Conservation (phyloP, 352 stramenopile genomes). For the Pythium sukuiense region DNA sequence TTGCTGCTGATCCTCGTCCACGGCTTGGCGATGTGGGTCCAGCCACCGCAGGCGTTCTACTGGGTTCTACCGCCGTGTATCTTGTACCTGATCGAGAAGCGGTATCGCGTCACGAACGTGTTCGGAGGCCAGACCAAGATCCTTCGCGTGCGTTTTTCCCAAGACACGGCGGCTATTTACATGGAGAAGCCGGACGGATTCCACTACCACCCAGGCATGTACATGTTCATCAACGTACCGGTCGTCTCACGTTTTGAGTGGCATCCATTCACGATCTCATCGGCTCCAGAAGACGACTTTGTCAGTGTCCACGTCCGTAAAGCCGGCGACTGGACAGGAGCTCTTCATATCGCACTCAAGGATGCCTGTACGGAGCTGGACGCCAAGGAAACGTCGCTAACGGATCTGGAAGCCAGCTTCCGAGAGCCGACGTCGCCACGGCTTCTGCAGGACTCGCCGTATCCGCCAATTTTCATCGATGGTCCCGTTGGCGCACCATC, state of each 20-base stretch:
- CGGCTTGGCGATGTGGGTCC: constrained; percentile 62
- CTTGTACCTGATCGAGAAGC: constrained; percentile 66
- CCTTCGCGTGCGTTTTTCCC: constrained; percentile 43
- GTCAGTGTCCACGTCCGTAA: constrained; percentile 72
- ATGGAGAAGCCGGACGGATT: constrained; percentile 67
- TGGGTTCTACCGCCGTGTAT: constrained; percentile 58
- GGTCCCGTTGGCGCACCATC: constrained; percentile 57
- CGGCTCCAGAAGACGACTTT: constrained; percentile 66
- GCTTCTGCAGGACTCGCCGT: constrained; percentile 19
- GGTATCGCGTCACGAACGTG: constrained; percentile 56
- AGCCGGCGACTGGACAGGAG: constrained; percentile 66
- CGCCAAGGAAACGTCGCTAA: background rate
- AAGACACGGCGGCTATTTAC: constrained; percentile 61
- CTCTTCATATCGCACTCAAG: constrained; percentile 47
- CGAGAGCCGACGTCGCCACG: constrained; percentile 23
- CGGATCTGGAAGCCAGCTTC: constrained; percentile 35
- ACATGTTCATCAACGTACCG: constrained; percentile 84
- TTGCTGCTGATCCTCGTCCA: constrained; percentile 65
- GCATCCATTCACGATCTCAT: constrained; percentile 91
- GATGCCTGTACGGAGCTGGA: constrained; percentile 30
- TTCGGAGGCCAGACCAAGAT: constrained; percentile 57
- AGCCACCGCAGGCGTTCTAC: constrained; percentile 45
- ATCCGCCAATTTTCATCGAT: constrained; percentile 56
- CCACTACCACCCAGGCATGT: constrained; percentile 70
- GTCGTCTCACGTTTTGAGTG: constrained; percentile 76